Conservation (phyloP, 176 grass and related monocot species). For the Lolium multiflorum region DNA sequence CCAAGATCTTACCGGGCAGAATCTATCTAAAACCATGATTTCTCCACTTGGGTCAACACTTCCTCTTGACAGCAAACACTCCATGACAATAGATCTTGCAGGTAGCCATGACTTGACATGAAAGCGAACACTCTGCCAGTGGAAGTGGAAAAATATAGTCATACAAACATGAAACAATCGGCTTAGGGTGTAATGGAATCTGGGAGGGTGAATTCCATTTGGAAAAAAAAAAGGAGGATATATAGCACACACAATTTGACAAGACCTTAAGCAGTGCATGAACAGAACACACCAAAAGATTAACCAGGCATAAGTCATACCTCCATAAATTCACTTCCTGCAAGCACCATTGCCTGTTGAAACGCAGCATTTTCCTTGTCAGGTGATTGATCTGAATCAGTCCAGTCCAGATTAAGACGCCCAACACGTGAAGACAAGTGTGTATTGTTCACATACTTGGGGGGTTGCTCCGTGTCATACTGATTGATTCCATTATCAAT, state of each 20-base stretch:
- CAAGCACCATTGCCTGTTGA: slow-evolving; percentile 81
- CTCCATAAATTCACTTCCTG: slow-evolving; percentile 94
- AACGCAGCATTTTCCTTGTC: slow-evolving; percentile 95
- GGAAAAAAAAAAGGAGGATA: background rate
- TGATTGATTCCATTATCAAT: slow-evolving; percentile 98
- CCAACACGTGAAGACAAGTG: slow-evolving; percentile 87
- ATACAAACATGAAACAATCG: background rate
- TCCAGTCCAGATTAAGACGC: slow-evolving; percentile 86
- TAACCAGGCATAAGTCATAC: slow-evolving; percentile 33
- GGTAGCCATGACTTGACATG: slow-evolving; percentile 95
- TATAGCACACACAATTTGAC: background rate
- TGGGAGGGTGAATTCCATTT: background rate
- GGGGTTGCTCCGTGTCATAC: slow-evolving; percentile 87
- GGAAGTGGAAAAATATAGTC: slow-evolving; percentile 30
- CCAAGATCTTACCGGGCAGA: slow-evolving; percentile 79
- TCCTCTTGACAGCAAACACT: slow-evolving; percentile 79
- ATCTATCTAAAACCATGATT: slow-evolving; percentile 93
- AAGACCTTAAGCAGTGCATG: background rate
- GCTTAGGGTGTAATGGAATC: background rate
- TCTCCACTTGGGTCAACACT: slow-evolving; percentile 87
- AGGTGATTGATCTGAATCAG: slow-evolving; percentile 87
- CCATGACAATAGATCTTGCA: slow-evolving; percentile 85
- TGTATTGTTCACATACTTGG: slow-evolving; percentile 96
- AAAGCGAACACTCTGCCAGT: slow-evolving; percentile 74
- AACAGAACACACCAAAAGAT: background rate